A percentile compares a stretch with the other conserved stretches of the same genome.
These are phyloP conservation scores for Coelastrella sp. DNA, from an alignment of 139 green algal genomes.

Conservation along the genomic window DNA sequence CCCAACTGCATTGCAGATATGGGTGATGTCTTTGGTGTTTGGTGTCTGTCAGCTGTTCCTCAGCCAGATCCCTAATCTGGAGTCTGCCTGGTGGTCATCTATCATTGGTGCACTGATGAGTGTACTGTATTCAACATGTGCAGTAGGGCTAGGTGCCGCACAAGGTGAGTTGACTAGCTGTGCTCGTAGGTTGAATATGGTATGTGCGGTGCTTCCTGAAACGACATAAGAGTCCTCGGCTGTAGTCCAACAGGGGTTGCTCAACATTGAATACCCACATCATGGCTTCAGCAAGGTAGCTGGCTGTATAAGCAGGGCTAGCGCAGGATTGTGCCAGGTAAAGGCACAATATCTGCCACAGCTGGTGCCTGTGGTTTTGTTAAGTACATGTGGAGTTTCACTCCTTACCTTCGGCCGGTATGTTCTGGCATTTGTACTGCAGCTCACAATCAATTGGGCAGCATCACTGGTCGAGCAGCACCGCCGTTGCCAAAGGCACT, in stretches of 20 bases:
- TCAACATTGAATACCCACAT: no score
- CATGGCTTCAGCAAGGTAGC: no score
- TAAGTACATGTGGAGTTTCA: no score
- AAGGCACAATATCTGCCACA: no score
- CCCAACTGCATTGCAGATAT: slow-evolving; percentile 36
- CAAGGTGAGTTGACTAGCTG: slow-evolving; percentile 27
- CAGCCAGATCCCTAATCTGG: slow-evolving; percentile 67
- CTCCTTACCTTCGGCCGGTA: background rate
- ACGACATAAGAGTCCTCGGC: no score
- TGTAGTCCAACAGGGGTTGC: no score
- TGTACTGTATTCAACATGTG: slow-evolving; percentile 63
- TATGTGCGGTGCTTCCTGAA: no score
- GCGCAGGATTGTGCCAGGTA: no score
- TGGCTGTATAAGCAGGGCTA: no score
- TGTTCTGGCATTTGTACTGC: background rate
- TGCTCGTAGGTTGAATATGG: no score
- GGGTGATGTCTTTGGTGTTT: slow-evolving; percentile 59
- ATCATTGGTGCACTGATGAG: slow-evolving; percentile 71
- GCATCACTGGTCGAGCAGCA: background rate
- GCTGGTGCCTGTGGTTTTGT: no score
- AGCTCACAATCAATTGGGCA: slow-evolving; percentile 32
- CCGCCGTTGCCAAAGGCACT: slow-evolving; percentile 49
- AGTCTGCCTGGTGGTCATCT: slow-evolving; percentile 73
- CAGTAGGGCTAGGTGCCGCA: slow-evolving; percentile 37
- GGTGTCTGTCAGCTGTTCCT: slow-evolving; percentile 63